Base-by-base conservation (phyloP, 805 yeast genomes). In the Saccharomycopsis sp. region DNA sequence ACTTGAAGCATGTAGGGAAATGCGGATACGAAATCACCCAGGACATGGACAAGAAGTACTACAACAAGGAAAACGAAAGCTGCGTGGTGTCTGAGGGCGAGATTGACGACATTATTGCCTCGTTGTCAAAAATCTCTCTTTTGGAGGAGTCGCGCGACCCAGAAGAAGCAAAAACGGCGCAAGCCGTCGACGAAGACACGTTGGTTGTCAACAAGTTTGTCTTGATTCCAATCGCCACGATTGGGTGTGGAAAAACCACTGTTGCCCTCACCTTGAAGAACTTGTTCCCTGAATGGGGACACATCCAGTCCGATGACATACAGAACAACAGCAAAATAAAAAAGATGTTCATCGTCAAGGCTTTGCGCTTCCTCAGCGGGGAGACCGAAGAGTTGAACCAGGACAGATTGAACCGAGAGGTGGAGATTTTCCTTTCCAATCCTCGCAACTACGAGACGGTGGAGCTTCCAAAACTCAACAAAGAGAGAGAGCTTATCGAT, bases 201-300 rank as follows among this genome's bases (percentile, higher is more conserved):
- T 74, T 72, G 41, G 70, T 69, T 51, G 57, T 70, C 1, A 73
- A 76, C 3, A 84, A 84, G 63, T 86, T 81, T 66, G 78, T 89
- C 0, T 66, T 94, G 1, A 80, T 91, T 1, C 92, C 98, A 0
- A 82, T 91, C 2, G 91, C 97, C 0, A 90, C 96, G 0, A 81
- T 92, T 52, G 98, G 98, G 0, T 89, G 97, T 70, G 99, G 99
- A 3, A 94, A 94, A 67, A 91, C 97, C 0, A 89, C 97, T 0
- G 80, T 88, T 0, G 81, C 88, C 2, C 67, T 80, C 29, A 83
- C 91, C 0, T 72, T 94, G 50, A 62, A 66, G 0, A 65, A 75
- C 12, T 68, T 91, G 15, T 84, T 74, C 57, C 84, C 85, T 0
- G 67, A 73, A 0, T 86, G 95, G 85, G 85, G 80, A 0, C 87